Conservation (phyloP, 139 green algal genomes). For the Picochlorum costavermella region DNA sequence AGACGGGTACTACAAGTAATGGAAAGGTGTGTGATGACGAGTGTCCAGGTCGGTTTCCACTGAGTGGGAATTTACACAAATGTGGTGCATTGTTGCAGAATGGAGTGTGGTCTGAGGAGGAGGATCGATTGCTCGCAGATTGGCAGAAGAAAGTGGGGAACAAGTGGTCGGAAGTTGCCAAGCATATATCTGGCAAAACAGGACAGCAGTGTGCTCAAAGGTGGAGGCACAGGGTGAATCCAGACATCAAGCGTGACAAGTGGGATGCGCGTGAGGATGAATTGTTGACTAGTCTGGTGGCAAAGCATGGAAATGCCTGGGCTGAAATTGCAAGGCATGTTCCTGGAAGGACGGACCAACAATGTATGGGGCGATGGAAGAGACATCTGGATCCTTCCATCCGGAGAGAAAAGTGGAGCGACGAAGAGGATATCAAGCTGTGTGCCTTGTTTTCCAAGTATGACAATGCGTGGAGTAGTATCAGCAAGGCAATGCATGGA, state of each 20-base stretch:
- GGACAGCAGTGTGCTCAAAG: conserved; percentile 82
- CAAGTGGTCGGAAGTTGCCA: conserved; percentile 62
- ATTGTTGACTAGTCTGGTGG: conserved; percentile 45
- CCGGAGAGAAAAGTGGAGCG: conserved; percentile 37
- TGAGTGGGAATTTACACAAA: no score
- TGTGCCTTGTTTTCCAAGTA: conserved; percentile 36
- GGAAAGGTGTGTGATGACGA: no score
- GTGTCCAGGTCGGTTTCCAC: no score
- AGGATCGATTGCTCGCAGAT: conserved; percentile 52
- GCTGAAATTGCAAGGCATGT: conserved; percentile 59
- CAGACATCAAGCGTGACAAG: conserved; percentile 68
- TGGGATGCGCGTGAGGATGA: conserved; percentile 65
- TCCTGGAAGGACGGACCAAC: conserved; percentile 73
- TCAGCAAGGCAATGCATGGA: conserved; percentile 45
- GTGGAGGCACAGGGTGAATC: conserved; percentile 84
- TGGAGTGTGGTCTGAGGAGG: conserved; percentile 48
- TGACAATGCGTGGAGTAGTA: conserved; percentile 49
- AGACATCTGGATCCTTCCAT: conserved; percentile 76
- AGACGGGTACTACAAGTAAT: no score
- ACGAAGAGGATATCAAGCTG: conserved; percentile 56
- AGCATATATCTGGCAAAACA: conserved; percentile 62
- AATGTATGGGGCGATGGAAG: conserved; percentile 83
- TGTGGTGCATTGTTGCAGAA: not conserved
- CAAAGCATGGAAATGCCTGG: conserved; percentile 51
- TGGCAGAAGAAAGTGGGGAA: conserved; percentile 49